Conservation (phyloP, 208 protist species). For the Acanthamoeba royreba region DNA sequence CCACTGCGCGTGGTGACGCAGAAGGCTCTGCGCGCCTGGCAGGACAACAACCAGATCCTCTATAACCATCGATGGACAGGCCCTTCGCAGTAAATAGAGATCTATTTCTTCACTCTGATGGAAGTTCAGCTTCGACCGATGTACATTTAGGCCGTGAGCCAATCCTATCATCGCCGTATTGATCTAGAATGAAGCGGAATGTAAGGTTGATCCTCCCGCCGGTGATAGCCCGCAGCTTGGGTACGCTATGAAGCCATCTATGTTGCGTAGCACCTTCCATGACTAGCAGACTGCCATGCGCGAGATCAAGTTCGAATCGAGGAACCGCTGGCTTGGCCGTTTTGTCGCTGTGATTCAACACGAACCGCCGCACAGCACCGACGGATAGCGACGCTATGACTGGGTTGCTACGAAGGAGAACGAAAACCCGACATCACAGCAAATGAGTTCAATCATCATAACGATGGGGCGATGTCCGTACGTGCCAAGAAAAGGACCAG, state of each 20-base stretch:
- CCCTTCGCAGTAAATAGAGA: too few species aligned
- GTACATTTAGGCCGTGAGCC: too few species aligned
- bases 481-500: background rate
- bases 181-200: background rate
- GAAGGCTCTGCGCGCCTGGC: background rate
- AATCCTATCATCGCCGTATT: background rate
- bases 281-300: background rate
- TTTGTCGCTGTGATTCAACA: background rate
- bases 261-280: background rate
- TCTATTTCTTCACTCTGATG: too few species aligned
- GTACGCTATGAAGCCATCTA: background rate
- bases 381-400: background rate
- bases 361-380: background rate
- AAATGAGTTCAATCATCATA: too few species aligned
- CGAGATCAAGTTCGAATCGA: background rate
- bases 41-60: background rate
- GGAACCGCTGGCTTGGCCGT: background rate
- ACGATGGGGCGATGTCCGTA: background rate
- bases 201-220: background rate
- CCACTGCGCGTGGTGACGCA: background rate
- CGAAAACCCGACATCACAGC: background rate
- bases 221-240: background rate
- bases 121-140: too few species aligned
- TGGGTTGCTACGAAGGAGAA: background rate
- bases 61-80: background rate